Conservation (phyloP, 192 early-diverging fungal species). For the Pilaira anomala region DNA sequence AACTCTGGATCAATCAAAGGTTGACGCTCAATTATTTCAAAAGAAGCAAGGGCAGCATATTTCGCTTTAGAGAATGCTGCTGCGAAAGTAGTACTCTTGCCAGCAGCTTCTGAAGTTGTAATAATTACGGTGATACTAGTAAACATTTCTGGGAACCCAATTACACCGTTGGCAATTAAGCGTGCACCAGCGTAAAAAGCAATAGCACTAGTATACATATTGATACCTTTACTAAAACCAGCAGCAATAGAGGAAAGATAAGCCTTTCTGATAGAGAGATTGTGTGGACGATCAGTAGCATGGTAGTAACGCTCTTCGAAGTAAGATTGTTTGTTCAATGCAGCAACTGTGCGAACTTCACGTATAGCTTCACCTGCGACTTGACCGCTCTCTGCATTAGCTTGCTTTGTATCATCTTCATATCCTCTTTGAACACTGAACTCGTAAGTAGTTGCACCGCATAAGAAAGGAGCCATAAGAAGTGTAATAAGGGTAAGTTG, state of each 20-base stretch:
- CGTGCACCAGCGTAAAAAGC: conserved; percentile 67
- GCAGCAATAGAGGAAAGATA: conserved; percentile 64
- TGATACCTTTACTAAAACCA: conserved; percentile 64
- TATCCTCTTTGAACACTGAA: conserved; percentile 51
- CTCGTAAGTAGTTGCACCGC: conserved; percentile 48
- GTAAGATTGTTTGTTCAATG: conserved; percentile 65
- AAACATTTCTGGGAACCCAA: conserved; percentile 21
- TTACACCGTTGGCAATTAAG: conserved; percentile 13
- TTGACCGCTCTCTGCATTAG: conserved; percentile 76
- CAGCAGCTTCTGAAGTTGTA: conserved; percentile 45
- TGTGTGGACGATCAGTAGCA: conserved; percentile 66
- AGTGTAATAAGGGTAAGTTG: conserved; percentile 78
- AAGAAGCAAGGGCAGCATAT: conserved; percentile 67
- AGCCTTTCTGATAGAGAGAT: conserved; percentile 60
- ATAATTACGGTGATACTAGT: conserved; percentile 18
- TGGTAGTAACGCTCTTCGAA: conserved; percentile 65
- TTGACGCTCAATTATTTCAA: conserved; percentile 67
- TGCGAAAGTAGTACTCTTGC: conserved; percentile 63
- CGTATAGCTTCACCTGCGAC: conserved; percentile 79
- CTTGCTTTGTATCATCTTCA: conserved; percentile 59
- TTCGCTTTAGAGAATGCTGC: conserved; percentile 77
- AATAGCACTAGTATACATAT: conserved; percentile 70
- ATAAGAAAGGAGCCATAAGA: conserved; percentile 54
- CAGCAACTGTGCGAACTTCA: conserved; percentile 81
- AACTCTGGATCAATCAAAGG: conserved; percentile 62